Percentiles rank a stretch among this genome's conserved stretches.
phyloP scores from a whole-genome alignment of 148 eudicot species.

The Selenicereus undatus region DNA sequence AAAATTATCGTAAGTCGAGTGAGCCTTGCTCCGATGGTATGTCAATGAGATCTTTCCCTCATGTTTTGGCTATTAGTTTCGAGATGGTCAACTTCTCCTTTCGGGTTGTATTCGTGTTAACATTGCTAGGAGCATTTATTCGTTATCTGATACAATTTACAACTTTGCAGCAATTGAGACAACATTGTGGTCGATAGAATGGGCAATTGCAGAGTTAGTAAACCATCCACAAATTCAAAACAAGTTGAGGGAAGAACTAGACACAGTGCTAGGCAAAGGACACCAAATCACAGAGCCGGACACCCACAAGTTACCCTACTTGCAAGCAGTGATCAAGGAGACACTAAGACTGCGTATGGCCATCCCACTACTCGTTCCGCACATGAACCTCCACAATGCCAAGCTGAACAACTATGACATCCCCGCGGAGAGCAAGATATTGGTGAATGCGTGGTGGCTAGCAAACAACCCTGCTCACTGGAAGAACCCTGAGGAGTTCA shows the following conservation, averaged over 20 bases:
- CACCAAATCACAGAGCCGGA: slow-evolving; percentile 72
- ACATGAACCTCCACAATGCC: slow-evolving; percentile 85
- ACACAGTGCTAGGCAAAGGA: slow-evolving; percentile 54
- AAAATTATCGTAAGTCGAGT: no score
- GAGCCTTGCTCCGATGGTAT: no score
- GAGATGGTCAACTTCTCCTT: background rate
- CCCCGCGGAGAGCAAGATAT: slow-evolving; percentile 79
- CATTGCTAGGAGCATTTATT: background rate
- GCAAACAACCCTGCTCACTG: slow-evolving; percentile 80
- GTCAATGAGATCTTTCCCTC: no score
- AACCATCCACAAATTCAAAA: slow-evolving; percentile 78
- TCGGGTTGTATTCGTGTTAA: background rate
- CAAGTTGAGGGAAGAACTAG: slow-evolving; percentile 62
- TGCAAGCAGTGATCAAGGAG: slow-evolving; percentile 80
- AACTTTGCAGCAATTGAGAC: slow-evolving; percentile 69
- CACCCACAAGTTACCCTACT: slow-evolving; percentile 55
- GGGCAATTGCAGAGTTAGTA: slow-evolving; percentile 82
- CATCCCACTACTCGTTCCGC: slow-evolving; percentile 76
- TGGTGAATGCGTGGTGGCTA: slow-evolving; percentile 85
- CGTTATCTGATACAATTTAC: background rate
- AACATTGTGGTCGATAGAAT: slow-evolving; percentile 83
- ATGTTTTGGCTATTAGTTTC: no score
- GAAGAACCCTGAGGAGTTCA: slow-evolving; percentile 80
- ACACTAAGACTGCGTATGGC: slow-evolving; percentile 77
- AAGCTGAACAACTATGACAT: slow-evolving; percentile 67